Evolutionary conservation across 768 basidiomycete species (phyloP).

Genomic region (Dentipellis sp.): DNA sequence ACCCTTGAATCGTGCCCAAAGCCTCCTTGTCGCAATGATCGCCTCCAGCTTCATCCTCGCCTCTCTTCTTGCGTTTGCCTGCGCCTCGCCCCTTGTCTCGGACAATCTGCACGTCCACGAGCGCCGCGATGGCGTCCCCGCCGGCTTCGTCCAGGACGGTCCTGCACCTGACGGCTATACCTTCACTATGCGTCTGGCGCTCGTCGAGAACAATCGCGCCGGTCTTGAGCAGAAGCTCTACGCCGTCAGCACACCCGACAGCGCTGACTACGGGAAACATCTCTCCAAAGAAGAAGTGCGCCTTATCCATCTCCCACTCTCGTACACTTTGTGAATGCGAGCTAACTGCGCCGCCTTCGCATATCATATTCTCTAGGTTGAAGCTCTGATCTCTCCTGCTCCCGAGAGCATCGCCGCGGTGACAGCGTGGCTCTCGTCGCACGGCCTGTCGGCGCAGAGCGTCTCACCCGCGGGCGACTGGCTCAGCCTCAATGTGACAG

Average conservation of each 20-base stretch:
- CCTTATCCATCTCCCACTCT: no score
- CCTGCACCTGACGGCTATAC: not conserved
- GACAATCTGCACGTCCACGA: not conserved
- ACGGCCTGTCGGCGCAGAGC: slow-evolving; percentile 3
- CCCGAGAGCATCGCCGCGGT: not conserved
- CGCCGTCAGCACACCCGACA: not conserved
- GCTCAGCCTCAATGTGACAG: not conserved
- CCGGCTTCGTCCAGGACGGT: not conserved
- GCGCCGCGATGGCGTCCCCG: not conserved
- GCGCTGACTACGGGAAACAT: not conserved
- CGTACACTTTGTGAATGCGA: not conserved
- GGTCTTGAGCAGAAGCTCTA: not conserved
- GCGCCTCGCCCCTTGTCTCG: not conserved
- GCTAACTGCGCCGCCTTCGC: not conserved
- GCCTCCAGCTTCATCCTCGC: not conserved
- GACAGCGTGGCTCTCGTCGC: slow-evolving; percentile 3
- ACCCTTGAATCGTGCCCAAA: no score
- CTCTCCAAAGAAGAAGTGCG: not conserved
- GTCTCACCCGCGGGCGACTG: slow-evolving; percentile 10
- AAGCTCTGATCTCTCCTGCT: not conserved
- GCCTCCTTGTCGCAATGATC: not conserved
- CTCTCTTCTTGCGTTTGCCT: not conserved
- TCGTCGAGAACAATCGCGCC: not conserved
- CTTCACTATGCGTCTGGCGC: not conserved
- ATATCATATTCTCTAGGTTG: not conserved